These are phyloP conservation scores for Plasmopara muralis DNA, from an alignment of 352 stramenopile species.

Conservation along the genomic window DNA sequence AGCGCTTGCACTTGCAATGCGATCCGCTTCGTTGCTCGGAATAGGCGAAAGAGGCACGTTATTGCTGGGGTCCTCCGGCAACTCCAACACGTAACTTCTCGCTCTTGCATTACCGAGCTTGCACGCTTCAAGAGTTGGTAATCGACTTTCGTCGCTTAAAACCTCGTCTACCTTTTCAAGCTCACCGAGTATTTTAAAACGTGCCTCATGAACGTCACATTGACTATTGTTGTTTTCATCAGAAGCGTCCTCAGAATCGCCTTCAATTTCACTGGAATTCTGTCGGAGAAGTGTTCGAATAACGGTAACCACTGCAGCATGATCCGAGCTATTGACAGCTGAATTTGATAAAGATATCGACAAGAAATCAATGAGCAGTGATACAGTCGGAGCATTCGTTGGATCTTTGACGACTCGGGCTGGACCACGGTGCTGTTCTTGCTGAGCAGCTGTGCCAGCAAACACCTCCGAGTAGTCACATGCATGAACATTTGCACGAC, in stretches of 20 bases:
- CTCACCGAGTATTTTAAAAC: conserved; percentile 9
- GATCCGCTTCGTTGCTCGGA: conserved; percentile 24
- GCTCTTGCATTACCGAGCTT: conserved; percentile 16
- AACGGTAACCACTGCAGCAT: conserved; percentile 13
- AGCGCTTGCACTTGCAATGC: conserved; percentile 11
- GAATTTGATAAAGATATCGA: conserved; percentile 10
- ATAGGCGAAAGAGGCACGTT: conserved; percentile 18
- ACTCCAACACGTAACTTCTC: conserved; percentile 17
- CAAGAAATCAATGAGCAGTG: conserved; percentile 22
- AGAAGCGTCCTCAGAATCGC: conserved; percentile 4
- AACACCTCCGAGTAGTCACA: conserved; percentile 39
- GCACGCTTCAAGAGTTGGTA: conserved; percentile 11
- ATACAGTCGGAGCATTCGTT: conserved; percentile 1
- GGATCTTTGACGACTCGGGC: conserved; percentile 15
- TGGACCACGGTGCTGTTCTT: conserved; percentile 12
- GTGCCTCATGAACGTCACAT: background rate
- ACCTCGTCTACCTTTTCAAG: conserved; percentile 9
- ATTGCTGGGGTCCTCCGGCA: conserved; percentile 11
- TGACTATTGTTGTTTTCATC: conserved; percentile 1
- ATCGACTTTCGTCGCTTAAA: conserved; percentile 10
- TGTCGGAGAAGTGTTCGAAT: conserved; percentile 19
- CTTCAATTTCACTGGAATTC: background rate
- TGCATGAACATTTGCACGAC: conserved; percentile 35
- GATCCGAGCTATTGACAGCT: conserved; percentile 10
- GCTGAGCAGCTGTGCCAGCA: conserved; percentile 15